phyloP scores from a whole-genome alignment of 108 stramenopile species.

The Stephanodiscus triporus region DNA sequence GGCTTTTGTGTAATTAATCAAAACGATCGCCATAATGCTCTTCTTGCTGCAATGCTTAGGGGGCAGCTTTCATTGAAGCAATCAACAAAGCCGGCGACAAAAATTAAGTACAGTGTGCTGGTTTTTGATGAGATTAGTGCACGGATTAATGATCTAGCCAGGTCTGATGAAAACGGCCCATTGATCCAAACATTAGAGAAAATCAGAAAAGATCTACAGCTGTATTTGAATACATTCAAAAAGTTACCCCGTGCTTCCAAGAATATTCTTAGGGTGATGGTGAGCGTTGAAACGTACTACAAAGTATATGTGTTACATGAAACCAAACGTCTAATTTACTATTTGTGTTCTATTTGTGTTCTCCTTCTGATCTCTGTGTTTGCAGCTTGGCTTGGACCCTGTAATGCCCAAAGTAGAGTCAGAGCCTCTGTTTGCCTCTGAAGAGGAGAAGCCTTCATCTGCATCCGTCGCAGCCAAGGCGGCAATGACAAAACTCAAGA shows the following conservation, averaged over 20 bases:
- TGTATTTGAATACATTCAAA: constrained; percentile 33
- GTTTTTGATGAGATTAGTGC: constrained; percentile 33
- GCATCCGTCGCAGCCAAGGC: constrained; percentile 25
- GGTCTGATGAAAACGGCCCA: constrained; percentile 20
- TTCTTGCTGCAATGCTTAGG: constrained; percentile 72
- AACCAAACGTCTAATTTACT: background rate
- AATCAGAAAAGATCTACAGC: constrained; percentile 22
- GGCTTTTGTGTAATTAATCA: constrained; percentile 73
- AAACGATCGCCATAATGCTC: constrained; percentile 52
- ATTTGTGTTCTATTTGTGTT: background rate
- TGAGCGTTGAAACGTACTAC: background rate
- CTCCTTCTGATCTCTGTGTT: background rate
- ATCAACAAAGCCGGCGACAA: constrained; percentile 29
- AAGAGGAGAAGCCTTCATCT: constrained; percentile 28
- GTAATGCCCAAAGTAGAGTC: constrained; percentile 29
- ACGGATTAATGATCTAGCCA: constrained; percentile 27
- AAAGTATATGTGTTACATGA: background rate
- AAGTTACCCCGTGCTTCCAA: constrained; percentile 36
- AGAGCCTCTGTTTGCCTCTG: constrained; percentile 31
- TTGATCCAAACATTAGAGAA: constrained; percentile 30
- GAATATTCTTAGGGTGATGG: constrained; percentile 57
- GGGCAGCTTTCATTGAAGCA: constrained; percentile 41
- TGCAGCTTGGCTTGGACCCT: constrained; percentile 53
- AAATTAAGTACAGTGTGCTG: constrained; percentile 12
- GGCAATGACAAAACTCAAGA: constrained; percentile 45